Evolutionary conservation across 2,329 filamentous ascomycete species (phyloP).

Genomic region (Clonostachys sp.): DNA sequence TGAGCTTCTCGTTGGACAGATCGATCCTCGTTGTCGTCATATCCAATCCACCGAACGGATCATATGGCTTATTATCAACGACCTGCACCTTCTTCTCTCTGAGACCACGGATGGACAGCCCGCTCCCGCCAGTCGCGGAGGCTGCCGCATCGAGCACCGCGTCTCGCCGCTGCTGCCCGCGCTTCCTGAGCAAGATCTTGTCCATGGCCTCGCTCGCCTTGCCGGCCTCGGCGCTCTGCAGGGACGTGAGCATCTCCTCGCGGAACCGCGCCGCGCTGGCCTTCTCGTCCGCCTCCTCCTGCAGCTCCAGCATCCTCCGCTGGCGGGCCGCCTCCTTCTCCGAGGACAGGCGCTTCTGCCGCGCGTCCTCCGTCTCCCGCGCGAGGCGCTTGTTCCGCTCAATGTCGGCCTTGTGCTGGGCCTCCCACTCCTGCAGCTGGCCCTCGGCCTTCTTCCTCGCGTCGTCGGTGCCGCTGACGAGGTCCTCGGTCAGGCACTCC

Average conservation of each 20-base stretch:
- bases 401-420: slow-evolving; percentile 65
- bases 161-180: slow-evolving; percentile 46
- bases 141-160: slow-evolving; percentile 22
- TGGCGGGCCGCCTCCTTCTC: slow-evolving; percentile 62
- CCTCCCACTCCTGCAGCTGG: slow-evolving; percentile 57
- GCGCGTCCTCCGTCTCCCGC: slow-evolving; percentile 48
- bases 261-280: slow-evolving; percentile 57
- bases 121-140: slow-evolving; percentile 6
- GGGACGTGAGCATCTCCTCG: slow-evolving; percentile 64
- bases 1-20: slow-evolving; percentile 41
- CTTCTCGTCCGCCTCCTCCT: slow-evolving; percentile 69
- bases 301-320: slow-evolving; percentile 55
- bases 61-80: slow-evolving; percentile 68
- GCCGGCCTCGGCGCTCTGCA: slow-evolving; percentile 57
- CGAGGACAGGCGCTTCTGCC: slow-evolving; percentile 50
- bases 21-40: slow-evolving; percentile 67
- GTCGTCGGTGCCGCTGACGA: slow-evolving; percentile 68
- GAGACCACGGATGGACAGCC: slow-evolving; percentile 73
- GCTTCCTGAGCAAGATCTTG: slow-evolving; percentile 69
- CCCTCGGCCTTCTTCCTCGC: slow-evolving; percentile 45
- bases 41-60: slow-evolving; percentile 77
- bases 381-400: slow-evolving; percentile 55
- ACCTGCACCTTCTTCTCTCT: slow-evolving; percentile 52
- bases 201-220: slow-evolving; percentile 55
- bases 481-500: slow-evolving; percentile 84